Conservation (phyloP, 306 rosid genomes). For the Fragaria iinumae region DNA sequence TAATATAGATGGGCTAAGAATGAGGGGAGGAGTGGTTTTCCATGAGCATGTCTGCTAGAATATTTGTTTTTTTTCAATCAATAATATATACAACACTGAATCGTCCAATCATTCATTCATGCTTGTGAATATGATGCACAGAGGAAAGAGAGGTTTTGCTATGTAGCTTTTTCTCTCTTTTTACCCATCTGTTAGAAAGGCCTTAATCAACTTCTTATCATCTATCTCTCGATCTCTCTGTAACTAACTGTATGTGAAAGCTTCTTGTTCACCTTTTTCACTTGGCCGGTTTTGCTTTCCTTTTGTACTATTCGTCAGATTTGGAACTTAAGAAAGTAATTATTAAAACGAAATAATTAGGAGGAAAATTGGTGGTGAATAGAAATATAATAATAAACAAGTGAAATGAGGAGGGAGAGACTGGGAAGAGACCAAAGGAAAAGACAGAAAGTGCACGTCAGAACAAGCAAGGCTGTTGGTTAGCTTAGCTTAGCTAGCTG, state of each 20-base stretch:
- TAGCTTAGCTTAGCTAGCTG: slow-evolving; percentile 32
- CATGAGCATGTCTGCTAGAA: slow-evolving; percentile 7
- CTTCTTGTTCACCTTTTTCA: slow-evolving; percentile 7
- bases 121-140: not conserved
- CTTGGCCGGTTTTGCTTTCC: slow-evolving; percentile 30
- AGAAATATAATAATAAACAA: not conserved
- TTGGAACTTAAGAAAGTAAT: not conserved
- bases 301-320: slow-evolving; percentile 21
- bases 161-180: not conserved
- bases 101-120: slow-evolving; percentile 15
- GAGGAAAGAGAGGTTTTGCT: not conserved
- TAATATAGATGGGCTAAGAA: not conserved
- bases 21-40: slow-evolving; percentile 9
- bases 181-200: slow-evolving; percentile 43
- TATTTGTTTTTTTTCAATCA: not conserved
- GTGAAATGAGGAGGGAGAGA: slow-evolving; percentile 4
- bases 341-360: not conserved
- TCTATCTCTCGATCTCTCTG: slow-evolving; percentile 3
- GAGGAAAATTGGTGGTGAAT: not conserved
- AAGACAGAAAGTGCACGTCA: slow-evolving; percentile 86
- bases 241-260: slow-evolving; percentile 13
- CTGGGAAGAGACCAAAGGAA: slow-evolving; percentile 48
- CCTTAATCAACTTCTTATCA: slow-evolving; percentile 44
- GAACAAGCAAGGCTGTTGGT: slow-evolving; percentile 61
- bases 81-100: not conserved